Conservation (phyloP, 139 green algal genomes). For the Volvox africanus region DNA sequence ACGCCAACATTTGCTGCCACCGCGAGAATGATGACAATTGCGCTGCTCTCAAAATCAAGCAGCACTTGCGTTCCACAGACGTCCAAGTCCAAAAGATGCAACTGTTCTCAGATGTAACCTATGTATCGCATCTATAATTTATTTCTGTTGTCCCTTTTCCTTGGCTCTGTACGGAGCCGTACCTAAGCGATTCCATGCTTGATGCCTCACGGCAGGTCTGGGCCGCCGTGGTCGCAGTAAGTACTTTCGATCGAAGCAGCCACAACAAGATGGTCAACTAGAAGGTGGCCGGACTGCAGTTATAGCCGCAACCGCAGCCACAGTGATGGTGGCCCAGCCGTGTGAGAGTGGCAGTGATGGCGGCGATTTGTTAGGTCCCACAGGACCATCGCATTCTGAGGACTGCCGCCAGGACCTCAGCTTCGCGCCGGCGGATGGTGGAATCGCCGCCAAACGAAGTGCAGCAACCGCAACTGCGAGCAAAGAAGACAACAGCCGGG, state of each 20-base stretch:
- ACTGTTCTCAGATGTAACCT: too few species aligned
- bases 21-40: too few species aligned
- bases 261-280: slow-evolving; percentile 1
- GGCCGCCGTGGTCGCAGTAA: slow-evolving; percentile 17
- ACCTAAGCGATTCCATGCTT: too few species aligned
- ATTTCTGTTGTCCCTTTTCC: too few species aligned
- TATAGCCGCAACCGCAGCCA: not conserved
- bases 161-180: too few species aligned
- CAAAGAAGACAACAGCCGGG: not conserved
- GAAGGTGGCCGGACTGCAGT: not conserved
- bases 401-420: not conserved
- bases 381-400: not conserved
- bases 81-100: too few species aligned
- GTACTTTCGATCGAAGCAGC: not conserved
- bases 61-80: too few species aligned
- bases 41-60: too few species aligned
- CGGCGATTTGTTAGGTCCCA: too few species aligned
- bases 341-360: not conserved
- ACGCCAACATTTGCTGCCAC: too few species aligned
- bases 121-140: too few species aligned
- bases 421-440: not conserved
- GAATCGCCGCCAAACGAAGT: not conserved
- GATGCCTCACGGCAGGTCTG: not conserved
- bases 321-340: not conserved
- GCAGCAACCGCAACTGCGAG: not conserved